Evolutionary conservation across 495 filamentous ascomycete genomes (phyloP).

Genomic region (Cercophora samala): DNA sequence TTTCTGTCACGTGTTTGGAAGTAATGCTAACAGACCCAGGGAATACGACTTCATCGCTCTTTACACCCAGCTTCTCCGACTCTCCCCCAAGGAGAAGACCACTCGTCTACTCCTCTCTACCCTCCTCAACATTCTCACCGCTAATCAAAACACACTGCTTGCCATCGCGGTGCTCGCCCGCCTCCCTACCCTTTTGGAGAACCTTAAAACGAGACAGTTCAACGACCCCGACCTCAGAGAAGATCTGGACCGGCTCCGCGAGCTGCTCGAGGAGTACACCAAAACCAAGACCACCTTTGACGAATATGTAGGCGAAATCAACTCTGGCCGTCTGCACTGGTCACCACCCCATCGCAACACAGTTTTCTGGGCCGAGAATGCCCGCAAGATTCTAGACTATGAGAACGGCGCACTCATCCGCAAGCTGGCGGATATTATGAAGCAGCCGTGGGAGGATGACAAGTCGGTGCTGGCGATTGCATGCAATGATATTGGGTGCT

Average conservation of each 20-base stretch:
- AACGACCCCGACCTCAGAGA: conserved; percentile 86
- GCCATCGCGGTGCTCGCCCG: conserved; percentile 77
- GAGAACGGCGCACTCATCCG: conserved; percentile 73
- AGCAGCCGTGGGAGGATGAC: conserved; percentile 83
- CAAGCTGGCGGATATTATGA: conserved; percentile 83
- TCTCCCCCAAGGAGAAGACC: conserved; percentile 97
- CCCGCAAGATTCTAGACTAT: conserved; percentile 84
- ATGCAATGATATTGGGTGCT: conserved; percentile 85
- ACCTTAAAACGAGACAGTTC: conserved; percentile 76
- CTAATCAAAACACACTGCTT: conserved; percentile 73
- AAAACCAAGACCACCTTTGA: conserved; percentile 97
- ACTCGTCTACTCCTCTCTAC: conserved; percentile 88
- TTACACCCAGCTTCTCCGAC: conserved; percentile 81
- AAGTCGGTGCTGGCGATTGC: conserved; percentile 95
- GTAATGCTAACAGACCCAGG: conserved; percentile 40
- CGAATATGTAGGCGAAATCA: conserved; percentile 86
- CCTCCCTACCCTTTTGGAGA: conserved; percentile 75
- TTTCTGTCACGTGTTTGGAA: background rate
- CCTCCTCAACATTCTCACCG: conserved; percentile 75
- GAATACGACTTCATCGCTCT: conserved; percentile 90
- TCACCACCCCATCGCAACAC: conserved; percentile 88
- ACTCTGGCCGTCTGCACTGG: conserved; percentile 88
- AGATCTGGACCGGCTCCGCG: conserved; percentile 70
- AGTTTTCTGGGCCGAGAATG: conserved; percentile 92
- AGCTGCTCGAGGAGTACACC: conserved; percentile 88